Evolutionary conservation across 768 basidiomycete species (phyloP).

Genomic region (Lactarius tabidus): DNA sequence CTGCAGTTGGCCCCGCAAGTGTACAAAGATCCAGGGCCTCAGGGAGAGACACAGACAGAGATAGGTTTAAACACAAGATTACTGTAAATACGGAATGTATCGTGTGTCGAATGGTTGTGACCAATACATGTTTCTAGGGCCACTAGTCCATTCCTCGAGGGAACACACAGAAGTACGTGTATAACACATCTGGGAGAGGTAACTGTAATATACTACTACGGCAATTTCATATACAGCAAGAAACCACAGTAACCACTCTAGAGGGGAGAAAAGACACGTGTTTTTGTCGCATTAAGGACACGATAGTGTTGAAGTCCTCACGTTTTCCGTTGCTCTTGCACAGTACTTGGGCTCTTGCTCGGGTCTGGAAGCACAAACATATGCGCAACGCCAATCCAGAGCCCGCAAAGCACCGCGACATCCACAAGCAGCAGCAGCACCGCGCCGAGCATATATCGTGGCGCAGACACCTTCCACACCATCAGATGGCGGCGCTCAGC

Average conservation of each 20-base stretch:
- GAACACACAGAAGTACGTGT: neutral
- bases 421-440: conserved; percentile 67
- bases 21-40: neutral
- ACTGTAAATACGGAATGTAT: too few species aligned
- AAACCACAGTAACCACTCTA: neutral
- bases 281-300: neutral
- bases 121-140: too few species aligned
- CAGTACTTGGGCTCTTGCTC: neutral
- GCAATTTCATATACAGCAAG: neutral
- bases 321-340: neutral
- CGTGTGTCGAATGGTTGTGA: too few species aligned
- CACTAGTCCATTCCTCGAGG: too few species aligned
- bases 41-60: neutral
- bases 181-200: neutral
- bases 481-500: conserved; percentile 82
- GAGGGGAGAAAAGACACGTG: neutral
- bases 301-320: neutral
- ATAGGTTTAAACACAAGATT: too few species aligned
- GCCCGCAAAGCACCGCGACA: conserved; percentile 56
- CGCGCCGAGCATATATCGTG: conserved; percentile 82
- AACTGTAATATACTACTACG: neutral
- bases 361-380: conserved; percentile 26
- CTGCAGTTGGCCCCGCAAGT: neutral
- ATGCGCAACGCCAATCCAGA: conserved; percentile 47
- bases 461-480: conserved; percentile 99